phyloP scores from a whole-genome alignment of 2,329 filamentous ascomycete genomes.

The Venturia asperata region DNA sequence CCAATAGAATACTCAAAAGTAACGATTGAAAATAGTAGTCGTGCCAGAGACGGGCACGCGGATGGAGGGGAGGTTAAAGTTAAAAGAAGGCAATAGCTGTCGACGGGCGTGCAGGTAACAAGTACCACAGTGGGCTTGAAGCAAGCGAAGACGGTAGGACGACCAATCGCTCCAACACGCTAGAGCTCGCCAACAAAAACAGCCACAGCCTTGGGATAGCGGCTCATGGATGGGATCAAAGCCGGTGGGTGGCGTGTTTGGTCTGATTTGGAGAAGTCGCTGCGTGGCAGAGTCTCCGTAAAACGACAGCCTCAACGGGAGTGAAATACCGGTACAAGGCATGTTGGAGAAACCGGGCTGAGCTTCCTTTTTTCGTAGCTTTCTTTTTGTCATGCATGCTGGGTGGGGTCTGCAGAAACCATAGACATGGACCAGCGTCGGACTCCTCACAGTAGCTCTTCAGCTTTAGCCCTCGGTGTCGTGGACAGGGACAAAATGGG shows the following conservation, averaged over 20 bases:
- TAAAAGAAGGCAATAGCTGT: not conserved
- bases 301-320: not conserved
- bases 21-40: not conserved
- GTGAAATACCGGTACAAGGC: not conserved
- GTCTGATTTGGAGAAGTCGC: not conserved
- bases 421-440: not conserved
- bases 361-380: not conserved
- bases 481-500: not conserved
- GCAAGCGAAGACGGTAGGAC: not conserved
- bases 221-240: not conserved
- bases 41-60: not conserved
- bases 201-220: slow-evolving; percentile 3
- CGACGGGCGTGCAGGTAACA: not conserved
- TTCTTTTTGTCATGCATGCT: not conserved
- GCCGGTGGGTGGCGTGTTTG: not conserved
- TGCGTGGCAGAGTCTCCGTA: not conserved
- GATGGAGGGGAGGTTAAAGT: not conserved
- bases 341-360: not conserved
- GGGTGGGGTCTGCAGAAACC: slow-evolving; percentile 5
- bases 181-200: not conserved
- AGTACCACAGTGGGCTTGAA: not conserved
- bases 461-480: not conserved
- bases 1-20: not conserved
- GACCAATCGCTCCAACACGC: no score
- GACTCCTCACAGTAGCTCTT: not conserved